Percentiles rank a stretch among this genome's conserved stretches.
phyloP scores from a whole-genome alignment of 75 land plant genomes.

The Pseudotsuga menziesii region DNA sequence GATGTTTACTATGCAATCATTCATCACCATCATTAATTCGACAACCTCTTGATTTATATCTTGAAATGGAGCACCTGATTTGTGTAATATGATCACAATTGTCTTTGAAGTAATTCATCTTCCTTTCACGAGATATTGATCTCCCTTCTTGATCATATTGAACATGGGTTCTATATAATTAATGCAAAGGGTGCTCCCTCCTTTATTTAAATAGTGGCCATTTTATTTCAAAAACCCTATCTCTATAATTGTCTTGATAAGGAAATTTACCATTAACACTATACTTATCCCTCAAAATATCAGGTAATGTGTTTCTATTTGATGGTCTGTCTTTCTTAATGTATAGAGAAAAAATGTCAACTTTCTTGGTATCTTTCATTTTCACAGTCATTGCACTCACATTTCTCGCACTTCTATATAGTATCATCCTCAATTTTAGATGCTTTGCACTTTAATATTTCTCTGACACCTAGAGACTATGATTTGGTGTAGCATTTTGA shows the following conservation, averaged over 20 bases:
- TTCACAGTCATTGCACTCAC: not conserved
- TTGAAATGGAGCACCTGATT: constrained; percentile 1
- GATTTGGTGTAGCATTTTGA: too few relatives aligned
- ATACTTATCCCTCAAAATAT: too few relatives aligned
- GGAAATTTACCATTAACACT: too few relatives aligned
- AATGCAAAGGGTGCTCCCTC: not conserved
- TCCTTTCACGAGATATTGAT: constrained; percentile 12
- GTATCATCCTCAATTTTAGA: not conserved
- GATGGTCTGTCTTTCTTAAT: too few relatives aligned
- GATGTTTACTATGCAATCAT: not conserved
- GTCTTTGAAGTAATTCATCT: constrained; percentile 1
- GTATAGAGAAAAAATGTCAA: too few relatives aligned
- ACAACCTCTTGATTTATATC: not conserved
- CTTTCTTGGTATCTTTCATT: constrained; percentile 9
- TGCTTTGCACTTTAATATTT: not conserved
- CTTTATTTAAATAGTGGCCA: too few relatives aligned
- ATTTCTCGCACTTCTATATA: too few relatives aligned
- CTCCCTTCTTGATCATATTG: not conserved
- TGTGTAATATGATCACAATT: not conserved
- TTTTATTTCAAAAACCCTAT: too few relatives aligned
- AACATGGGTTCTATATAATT: not conserved
- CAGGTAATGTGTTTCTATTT: too few relatives aligned
- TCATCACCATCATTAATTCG: not conserved
- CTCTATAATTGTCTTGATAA: too few relatives aligned
- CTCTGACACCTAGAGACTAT: not conserved